Percentiles rank a stretch among this genome's conserved stretches.
phyloP scores from a whole-genome alignment of 768 basidiomycete genomes.

The Russula sp. region DNA sequence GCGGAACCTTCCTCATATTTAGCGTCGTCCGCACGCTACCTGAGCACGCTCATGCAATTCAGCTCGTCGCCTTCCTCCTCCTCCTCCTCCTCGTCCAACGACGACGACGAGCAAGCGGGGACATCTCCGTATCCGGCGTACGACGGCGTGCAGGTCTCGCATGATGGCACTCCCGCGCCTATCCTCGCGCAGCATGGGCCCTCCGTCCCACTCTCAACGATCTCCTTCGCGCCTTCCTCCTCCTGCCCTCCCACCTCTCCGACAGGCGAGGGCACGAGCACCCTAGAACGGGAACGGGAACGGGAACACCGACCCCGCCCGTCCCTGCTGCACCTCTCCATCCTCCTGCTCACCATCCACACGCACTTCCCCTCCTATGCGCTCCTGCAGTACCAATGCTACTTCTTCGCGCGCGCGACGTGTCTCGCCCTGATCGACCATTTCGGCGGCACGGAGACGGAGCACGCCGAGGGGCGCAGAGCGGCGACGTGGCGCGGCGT shows the following conservation, averaged over 20 bases:
- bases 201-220: slow-evolving; percentile 12
- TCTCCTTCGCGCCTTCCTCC: slow-evolving; percentile 14
- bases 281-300: background rate
- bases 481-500: slow-evolving; percentile 24
- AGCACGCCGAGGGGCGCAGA: slow-evolving; percentile 8
- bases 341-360: slow-evolving; percentile 22
- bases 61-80: background rate
- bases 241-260: background rate
- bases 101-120: background rate
- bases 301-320: background rate
- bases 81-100: background rate
- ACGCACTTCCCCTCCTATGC: slow-evolving; percentile 21
- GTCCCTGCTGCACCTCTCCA: slow-evolving; percentile 19
- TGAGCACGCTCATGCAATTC: slow-evolving; percentile 12
- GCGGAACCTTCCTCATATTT: background rate
- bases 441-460: slow-evolving; percentile 12
- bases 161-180: slow-evolving; percentile 18
- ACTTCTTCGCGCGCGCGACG: slow-evolving; percentile 23
- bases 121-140: slow-evolving; percentile 2
- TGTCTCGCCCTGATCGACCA: slow-evolving; percentile 15
- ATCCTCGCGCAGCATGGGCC: slow-evolving; percentile 17
- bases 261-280: background rate
- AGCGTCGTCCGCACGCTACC: slow-evolving; percentile 10
- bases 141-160: slow-evolving; percentile 23
- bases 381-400: slow-evolving; percentile 24